phyloP scores from a whole-genome alignment of 768 basidiomycete species.

The Lentinula edodes region DNA sequence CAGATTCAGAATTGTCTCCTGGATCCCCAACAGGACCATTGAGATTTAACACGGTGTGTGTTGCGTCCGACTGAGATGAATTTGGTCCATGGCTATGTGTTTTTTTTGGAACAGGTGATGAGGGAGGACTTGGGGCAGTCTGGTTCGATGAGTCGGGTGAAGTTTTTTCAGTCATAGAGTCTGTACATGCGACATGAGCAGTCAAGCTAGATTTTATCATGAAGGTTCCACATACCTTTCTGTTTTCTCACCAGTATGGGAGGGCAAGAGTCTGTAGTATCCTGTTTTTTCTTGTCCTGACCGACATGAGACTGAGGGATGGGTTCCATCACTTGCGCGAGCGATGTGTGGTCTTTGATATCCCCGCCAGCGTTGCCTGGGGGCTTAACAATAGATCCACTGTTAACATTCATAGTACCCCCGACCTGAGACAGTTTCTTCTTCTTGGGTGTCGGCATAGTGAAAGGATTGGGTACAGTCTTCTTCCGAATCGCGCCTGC shows the following conservation, averaged over 20 bases:
- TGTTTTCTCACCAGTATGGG: not conserved
- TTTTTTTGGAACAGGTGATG: not conserved
- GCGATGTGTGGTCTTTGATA: not conserved
- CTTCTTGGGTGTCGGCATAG: conserved; percentile 38
- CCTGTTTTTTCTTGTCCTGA: not conserved
- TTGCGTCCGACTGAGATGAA: not conserved
- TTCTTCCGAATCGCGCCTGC: conserved; percentile 57
- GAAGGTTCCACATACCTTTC: not conserved
- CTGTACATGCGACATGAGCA: not conserved
- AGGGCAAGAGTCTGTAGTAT: not conserved
- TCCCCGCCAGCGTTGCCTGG: not conserved
- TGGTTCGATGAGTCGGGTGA: not conserved
- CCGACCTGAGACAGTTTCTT: conserved; percentile 16
- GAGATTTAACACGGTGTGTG: conserved; percentile 1
- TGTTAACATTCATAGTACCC: not conserved
- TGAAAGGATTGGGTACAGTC: conserved; percentile 54
- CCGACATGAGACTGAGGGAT: not conserved
- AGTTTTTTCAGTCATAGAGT: not conserved
- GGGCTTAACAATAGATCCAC: not conserved
- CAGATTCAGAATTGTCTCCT: not conserved
- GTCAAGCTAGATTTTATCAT: not conserved
- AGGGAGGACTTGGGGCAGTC: not conserved
- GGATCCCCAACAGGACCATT: not conserved
- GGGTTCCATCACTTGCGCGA: not conserved
- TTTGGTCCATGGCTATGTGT: not conserved